Percentiles rank a stretch among this genome's conserved stretches.
These are phyloP conservation scores for Encephalitozoon intestinalis DNA, from an alignment of 371 early-diverging fungal species.

Conservation along the genomic window DNA sequence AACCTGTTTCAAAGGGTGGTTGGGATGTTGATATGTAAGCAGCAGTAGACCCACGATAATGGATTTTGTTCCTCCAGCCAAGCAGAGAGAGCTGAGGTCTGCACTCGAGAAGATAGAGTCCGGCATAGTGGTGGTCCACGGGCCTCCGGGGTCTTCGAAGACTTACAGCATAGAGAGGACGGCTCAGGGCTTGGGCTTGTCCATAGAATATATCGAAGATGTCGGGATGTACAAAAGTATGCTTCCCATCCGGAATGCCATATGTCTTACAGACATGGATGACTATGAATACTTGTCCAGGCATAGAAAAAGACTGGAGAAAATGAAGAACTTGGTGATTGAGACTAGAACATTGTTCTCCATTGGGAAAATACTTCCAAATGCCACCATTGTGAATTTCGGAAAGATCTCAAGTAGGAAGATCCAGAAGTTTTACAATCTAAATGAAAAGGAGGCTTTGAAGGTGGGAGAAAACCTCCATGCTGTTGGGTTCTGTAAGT, in stretches of 20 bases:
- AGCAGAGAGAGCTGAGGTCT: background rate
- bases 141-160: conserved; percentile 23
- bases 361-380: background rate
- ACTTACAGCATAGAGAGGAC: background rate
- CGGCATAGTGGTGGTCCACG: background rate
- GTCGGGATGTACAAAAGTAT: background rate
- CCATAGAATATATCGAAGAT: conserved; percentile 12
- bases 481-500: background rate
- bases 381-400: background rate
- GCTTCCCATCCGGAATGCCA: background rate
- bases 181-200: background rate
- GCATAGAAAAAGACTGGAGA: background rate
- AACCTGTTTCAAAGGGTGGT: background rate
- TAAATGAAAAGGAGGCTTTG: background rate
- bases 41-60: background rate
- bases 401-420: background rate
- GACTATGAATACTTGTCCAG: background rate
- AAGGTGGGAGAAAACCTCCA: conserved; percentile 4
- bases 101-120: background rate
- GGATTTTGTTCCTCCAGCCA: background rate
- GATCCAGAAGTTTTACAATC: background rate
- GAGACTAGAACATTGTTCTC: conserved; percentile 11
- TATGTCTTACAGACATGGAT: conserved; percentile 20
- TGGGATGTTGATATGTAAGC: background rate
- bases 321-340: conserved; percentile 18